Evolutionary conservation across 108 stramenopile genomes (phyloP), one percentile per base, ranked within the genome.

Genomic region (Discostella stelligeroides): DNA sequence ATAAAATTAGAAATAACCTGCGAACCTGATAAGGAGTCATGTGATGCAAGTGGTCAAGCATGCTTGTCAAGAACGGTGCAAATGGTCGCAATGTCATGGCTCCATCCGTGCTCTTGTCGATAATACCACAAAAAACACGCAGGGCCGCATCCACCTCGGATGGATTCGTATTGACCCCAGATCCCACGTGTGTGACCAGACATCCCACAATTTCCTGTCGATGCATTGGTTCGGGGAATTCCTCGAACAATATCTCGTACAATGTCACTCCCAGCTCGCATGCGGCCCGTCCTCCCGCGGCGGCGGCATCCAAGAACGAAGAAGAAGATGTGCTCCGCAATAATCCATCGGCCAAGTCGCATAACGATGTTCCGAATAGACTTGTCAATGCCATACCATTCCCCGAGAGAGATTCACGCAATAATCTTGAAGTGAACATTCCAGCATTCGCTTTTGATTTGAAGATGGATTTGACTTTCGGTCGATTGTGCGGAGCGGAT

Each of bases 91-190:
- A 60, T 28, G 80, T 55, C n/a, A 57, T 15, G 24, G 69, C 58
- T n/a, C 64, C 72, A 18, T 59, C 63, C 12, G 65, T 56, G 5
- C 70, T 37, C 42, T 42, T 70, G 53, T 75, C 59, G 27, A 81
- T 43, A 45, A 84, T 66, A n/a, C 30, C 23, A 7, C 64, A 72
- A 41, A 84, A 81, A 1, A 76, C 79, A 47, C 65, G 59, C 80
- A 84, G 72, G 0, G 83, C 83, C 7, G 79, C 70, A 67, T 84
- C 80, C 11, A 81, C 79, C 80, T 84, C 83, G 15, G 46, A 58
- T 30, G 38, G 38, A 18, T 57, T 77, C 17, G 40, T 65, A 29
- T 73, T 73, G 23, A 78, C 77, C 18, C 77, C 75, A 46, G 57
- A 37, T 39, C 75, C 75, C 17, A 80, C 74, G 49, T 83, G 82